A percentile compares a stretch with the other conserved stretches of the same genome.
phyloP scores from a whole-genome alignment of 768 basidiomycete genomes.

The Cyathus striatus region DNA sequence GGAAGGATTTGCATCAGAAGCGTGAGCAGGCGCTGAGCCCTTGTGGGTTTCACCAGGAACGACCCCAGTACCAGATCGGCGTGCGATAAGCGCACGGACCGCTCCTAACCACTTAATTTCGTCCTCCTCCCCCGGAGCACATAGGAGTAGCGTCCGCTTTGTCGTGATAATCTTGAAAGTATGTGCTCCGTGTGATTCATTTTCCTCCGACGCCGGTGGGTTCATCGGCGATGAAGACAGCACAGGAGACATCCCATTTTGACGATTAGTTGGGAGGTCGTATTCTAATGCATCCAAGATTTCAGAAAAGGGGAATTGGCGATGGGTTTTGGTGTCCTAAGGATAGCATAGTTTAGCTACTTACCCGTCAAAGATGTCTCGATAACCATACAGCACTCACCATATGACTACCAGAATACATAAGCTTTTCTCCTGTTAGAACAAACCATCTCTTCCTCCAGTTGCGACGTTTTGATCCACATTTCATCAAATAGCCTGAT shows the following conservation, averaged over 20 bases:
- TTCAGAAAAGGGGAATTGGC: conserved; percentile 77
- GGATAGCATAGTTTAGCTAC: conserved; percentile 2
- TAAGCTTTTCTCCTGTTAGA: conserved; percentile 79
- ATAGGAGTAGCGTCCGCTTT: conserved; percentile 82
- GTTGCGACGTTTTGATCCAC: conserved; percentile 85
- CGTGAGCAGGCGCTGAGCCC: conserved; percentile 7
- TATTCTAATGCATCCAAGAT: conserved; percentile 93
- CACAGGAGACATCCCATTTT: conserved; percentile 29
- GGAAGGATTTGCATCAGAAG: not conserved
- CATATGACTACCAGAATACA: conserved; percentile 95
- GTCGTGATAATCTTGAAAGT: conserved; percentile 98
- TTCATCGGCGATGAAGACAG: conserved; percentile 29
- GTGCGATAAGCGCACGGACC: conserved; percentile 83
- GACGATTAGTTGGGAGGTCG: conserved; percentile 54
- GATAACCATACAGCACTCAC: conserved; percentile 39
- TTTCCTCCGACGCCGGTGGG: conserved; percentile 29
- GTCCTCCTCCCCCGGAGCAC: conserved; percentile 95
- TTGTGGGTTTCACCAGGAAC: conserved; percentile 42
- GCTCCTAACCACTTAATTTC: conserved; percentile 98
- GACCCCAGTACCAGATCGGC: conserved; percentile 49
- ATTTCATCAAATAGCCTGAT: conserved; percentile 94
- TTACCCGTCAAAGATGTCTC: not conserved
- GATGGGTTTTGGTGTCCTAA: conserved; percentile 87
- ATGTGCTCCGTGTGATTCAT: conserved; percentile 41
- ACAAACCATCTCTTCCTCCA: conserved; percentile 99